Conservation (phyloP, 768 basidiomycete genomes). For the Cystofilobasidium ferigula region DNA sequence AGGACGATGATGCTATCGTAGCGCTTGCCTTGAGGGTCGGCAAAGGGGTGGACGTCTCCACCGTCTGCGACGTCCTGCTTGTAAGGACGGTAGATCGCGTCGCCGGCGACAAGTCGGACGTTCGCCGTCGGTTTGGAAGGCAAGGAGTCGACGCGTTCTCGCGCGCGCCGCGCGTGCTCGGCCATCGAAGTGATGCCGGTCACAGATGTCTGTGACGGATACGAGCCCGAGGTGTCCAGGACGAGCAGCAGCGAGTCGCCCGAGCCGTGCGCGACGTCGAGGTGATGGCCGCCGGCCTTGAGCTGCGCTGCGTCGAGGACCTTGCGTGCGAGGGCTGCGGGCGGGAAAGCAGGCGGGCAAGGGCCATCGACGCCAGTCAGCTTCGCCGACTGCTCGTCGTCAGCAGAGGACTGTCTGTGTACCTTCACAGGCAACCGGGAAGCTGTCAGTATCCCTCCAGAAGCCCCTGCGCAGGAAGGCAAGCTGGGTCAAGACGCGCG, state of each 20-base stretch:
- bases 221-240: conserved; percentile 29
- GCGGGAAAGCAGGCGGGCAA: conserved; percentile 10
- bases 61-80: conserved; percentile 24
- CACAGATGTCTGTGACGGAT: conserved; percentile 45
- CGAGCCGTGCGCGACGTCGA: conserved; percentile 60
- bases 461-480: conserved; percentile 19
- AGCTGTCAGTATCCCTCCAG: conserved; percentile 43
- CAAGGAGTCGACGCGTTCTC: conserved; percentile 37
- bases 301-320: conserved; percentile 44
- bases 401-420: not conserved
- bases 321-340: conserved; percentile 47
- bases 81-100: conserved; percentile 21
- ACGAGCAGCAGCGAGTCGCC: conserved; percentile 49
- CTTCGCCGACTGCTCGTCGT: too few relatives aligned
- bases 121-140: too few relatives aligned
- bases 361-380: conserved; percentile 27
- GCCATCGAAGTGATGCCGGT: conserved; percentile 52
- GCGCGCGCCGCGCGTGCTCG: conserved; percentile 45
- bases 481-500: not conserved
- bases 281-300: conserved; percentile 43
- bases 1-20: conserved; percentile 52
- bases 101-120: conserved; percentile 10
- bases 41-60: not conserved
- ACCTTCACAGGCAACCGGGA: conserved; percentile 57
- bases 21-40: not conserved